Percentiles rank a stretch among this genome's conserved stretches.
Evolutionary conservation across 306 rosid species (phyloP).

Genomic region (Lupinus albus): DNA sequence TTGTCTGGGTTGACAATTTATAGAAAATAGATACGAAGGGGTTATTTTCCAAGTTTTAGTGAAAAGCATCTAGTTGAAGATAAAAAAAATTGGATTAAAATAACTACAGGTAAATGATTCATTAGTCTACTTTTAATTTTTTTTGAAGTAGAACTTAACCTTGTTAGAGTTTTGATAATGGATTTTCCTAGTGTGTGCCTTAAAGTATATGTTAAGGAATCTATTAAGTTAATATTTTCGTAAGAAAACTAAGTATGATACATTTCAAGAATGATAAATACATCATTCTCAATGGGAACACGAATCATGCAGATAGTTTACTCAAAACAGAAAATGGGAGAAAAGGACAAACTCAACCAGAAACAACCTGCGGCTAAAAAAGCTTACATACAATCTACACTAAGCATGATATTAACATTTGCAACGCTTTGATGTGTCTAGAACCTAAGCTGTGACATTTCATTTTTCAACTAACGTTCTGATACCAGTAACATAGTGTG

Average conservation of each 20-base stretch:
- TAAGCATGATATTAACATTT: slow-evolving; percentile 58
- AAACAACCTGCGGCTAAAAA: not conserved
- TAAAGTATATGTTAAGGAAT: too few relatives aligned
- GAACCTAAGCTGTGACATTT: slow-evolving; percentile 29
- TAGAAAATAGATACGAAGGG: too few relatives aligned
- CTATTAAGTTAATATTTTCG: too few relatives aligned
- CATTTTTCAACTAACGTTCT: slow-evolving; percentile 6
- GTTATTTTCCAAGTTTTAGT: too few relatives aligned
- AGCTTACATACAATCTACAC: slow-evolving; percentile 34
- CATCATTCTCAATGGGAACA: not conserved
- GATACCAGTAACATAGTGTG: slow-evolving; percentile 1
- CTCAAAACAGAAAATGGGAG: not conserved
- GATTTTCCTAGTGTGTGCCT: too few relatives aligned
- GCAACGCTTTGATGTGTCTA: slow-evolving; percentile 46
- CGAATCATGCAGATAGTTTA: not conserved
- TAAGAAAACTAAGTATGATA: too few relatives aligned
- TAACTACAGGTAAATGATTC: too few relatives aligned
- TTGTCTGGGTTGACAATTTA: too few relatives aligned
- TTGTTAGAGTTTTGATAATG: not conserved
- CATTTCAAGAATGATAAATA: too few relatives aligned
- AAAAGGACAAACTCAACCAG: not conserved
- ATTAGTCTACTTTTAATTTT: too few relatives aligned
- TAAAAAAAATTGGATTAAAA: too few relatives aligned
- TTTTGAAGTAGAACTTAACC: not conserved
- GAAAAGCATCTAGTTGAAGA: too few relatives aligned